Evolutionary conservation across 352 stramenopile genomes (phyloP).

Genomic region (Vaucheria bursata): DNA sequence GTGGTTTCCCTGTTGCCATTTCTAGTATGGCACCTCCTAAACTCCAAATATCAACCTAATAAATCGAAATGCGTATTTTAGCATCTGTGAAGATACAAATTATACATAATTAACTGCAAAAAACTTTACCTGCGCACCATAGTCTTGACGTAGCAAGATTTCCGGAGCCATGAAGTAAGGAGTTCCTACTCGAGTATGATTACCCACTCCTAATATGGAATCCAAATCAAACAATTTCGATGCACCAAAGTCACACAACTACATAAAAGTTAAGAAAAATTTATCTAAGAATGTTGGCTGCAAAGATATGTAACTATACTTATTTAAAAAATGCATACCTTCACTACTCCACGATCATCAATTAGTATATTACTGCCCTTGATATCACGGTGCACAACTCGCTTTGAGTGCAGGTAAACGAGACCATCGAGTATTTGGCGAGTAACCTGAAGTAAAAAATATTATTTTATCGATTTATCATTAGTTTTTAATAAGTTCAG

Average conservation of each 20-base stretch:
- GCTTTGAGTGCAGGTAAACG: conserved; percentile 80
- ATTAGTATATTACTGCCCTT: conserved; percentile 87
- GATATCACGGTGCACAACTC: conserved; percentile 77
- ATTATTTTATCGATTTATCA: conserved; percentile 79
- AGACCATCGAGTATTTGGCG: conserved; percentile 70
- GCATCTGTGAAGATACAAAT: not conserved
- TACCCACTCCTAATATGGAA: conserved; percentile 9
- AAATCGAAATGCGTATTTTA: not conserved
- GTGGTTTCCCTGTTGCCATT: conserved; percentile 62
- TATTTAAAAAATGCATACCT: no score
- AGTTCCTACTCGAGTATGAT: conserved; percentile 55
- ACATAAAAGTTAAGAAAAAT: no score
- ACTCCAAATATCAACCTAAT: conserved; percentile 61
- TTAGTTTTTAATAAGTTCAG: conserved; percentile 80
- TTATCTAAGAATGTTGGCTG: no score
- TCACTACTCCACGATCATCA: conserved; percentile 80
- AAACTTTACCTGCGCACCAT: conserved; percentile 51
- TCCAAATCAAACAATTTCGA: conserved; percentile 64
- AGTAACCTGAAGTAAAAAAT: conserved; percentile 74
- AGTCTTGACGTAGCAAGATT: conserved; percentile 64
- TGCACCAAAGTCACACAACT: conserved; percentile 54
- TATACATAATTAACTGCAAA: not conserved
- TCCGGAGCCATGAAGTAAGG: conserved; percentile 84
- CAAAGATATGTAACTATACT: no score
- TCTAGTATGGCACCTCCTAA: conserved; percentile 66